Conservation (phyloP, 805 yeast species). For the Suhomyces sp. region DNA sequence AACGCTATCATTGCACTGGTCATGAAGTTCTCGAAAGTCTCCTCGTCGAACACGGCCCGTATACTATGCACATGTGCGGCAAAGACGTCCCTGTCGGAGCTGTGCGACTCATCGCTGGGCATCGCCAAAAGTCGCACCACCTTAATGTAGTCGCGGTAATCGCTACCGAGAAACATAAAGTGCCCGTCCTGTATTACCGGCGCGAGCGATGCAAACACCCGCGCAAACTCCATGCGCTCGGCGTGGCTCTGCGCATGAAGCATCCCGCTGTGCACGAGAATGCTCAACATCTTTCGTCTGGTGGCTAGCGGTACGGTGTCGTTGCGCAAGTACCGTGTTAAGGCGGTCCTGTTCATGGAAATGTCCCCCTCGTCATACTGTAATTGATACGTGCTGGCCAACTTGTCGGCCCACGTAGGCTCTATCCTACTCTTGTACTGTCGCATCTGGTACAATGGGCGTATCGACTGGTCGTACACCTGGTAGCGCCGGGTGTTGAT, state of each 20-base stretch:
- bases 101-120: background rate
- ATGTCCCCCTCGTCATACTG: slow-evolving; percentile 6
- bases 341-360: slow-evolving; percentile 9
- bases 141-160: slow-evolving; percentile 17
- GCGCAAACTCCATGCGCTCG: slow-evolving; percentile 13
- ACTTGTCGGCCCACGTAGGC: slow-evolving; percentile 22
- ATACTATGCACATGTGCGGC: background rate
- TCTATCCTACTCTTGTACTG: background rate
- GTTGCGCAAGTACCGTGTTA: slow-evolving; percentile 16
- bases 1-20: slow-evolving; percentile 16
- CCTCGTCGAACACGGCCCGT: background rate
- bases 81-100: background rate
- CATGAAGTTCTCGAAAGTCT: slow-evolving; percentile 13
- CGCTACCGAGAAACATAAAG: slow-evolving; percentile 15
- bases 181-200: slow-evolving; percentile 17
- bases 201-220: slow-evolving; percentile 17
- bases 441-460: slow-evolving; percentile 14
- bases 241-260: slow-evolving; percentile 11
- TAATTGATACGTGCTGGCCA: slow-evolving; percentile 24
- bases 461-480: slow-evolving; percentile 17
- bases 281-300: slow-evolving; percentile 20
- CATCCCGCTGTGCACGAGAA: slow-evolving; percentile 17
- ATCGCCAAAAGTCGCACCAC: slow-evolving; percentile 18
- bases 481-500: slow-evolving; percentile 25
- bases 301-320: slow-evolving; percentile 8